These are phyloP conservation scores for Papiliotrema terrestris DNA, from an alignment of 1,284 basidiomycete species.

Conservation along the genomic window DNA sequence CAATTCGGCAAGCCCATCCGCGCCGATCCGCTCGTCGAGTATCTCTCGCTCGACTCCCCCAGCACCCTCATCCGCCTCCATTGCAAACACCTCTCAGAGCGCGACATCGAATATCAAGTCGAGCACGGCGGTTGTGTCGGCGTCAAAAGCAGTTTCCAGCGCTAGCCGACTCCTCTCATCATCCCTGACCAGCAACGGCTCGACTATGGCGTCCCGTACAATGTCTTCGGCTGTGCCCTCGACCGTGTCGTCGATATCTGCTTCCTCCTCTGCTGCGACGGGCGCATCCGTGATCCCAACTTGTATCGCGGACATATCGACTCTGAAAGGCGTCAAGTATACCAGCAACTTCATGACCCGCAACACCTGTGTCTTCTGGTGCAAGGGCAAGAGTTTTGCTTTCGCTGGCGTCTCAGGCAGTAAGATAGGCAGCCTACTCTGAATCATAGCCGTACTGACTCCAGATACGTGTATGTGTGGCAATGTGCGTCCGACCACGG, in stretches of 20 bases:
- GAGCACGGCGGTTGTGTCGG: background rate
- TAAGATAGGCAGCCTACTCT: background rate
- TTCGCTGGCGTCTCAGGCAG: slow-evolving; percentile 12
- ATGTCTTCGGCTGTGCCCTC: background rate
- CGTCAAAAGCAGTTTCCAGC: background rate
- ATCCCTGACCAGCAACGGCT: too few species aligned
- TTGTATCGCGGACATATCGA: background rate
- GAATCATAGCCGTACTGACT: background rate
- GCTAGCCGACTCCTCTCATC: background rate
- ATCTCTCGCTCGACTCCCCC: background rate
- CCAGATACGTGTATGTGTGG: slow-evolving; percentile 6
- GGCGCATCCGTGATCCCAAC: background rate
- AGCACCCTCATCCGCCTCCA: background rate
- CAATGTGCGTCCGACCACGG: slow-evolving; percentile 15
- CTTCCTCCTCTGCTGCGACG: background rate
- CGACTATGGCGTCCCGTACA: background rate
- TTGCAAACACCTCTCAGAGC: too few species aligned
- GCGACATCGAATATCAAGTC: background rate
- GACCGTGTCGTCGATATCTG: background rate
- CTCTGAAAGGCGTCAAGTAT: background rate
- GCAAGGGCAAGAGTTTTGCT: slow-evolving; percentile 10
- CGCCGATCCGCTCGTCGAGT: background rate
- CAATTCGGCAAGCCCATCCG: background rate
- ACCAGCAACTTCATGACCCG: slow-evolving; percentile 6
- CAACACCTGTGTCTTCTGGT: slow-evolving; percentile 8